Percentiles rank a stretch among this genome's conserved stretches.
phyloP scores from a whole-genome alignment of 1,139 yeast species.

The Waltiozyma sp. region DNA sequence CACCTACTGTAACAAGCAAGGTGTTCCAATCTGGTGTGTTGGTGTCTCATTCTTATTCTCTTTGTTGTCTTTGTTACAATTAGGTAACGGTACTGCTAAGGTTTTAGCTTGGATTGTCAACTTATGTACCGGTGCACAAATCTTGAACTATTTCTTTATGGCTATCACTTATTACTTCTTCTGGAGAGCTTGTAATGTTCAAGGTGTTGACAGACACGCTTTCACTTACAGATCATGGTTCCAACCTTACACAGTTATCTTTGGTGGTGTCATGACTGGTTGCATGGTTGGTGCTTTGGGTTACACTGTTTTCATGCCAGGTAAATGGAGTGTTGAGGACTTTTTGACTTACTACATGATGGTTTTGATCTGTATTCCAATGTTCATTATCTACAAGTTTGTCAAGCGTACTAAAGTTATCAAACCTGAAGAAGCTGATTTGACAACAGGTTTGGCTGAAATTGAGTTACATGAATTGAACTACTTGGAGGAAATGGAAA shows the following conservation, averaged over 20 bases:
- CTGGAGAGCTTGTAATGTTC: slow-evolving; percentile 44
- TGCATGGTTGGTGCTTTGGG: slow-evolving; percentile 56
- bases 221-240: slow-evolving; percentile 39
- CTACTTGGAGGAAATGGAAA: slow-evolving; percentile 19
- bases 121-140: slow-evolving; percentile 57
- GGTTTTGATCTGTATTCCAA: slow-evolving; percentile 48
- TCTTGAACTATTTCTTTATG: slow-evolving; percentile 53
- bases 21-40: slow-evolving; percentile 42
- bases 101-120: slow-evolving; percentile 58
- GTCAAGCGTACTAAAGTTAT: slow-evolving; percentile 40
- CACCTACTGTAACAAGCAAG: slow-evolving; percentile 30
- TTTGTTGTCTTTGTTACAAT: slow-evolving; percentile 28
- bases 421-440: slow-evolving; percentile 40
- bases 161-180: slow-evolving; percentile 47
- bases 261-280: slow-evolving; percentile 33
- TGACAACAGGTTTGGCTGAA: slow-evolving; percentile 41
- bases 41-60: slow-evolving; percentile 27
- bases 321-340: slow-evolving; percentile 46
- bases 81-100: slow-evolving; percentile 36
- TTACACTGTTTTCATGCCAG: slow-evolving; percentile 54
- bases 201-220: slow-evolving; percentile 36
- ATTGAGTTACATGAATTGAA: slow-evolving; percentile 40
- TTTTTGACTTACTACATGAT: slow-evolving; percentile 43
- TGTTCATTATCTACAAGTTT: slow-evolving; percentile 45
- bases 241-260: slow-evolving; percentile 49